Conservation (phyloP, 2,329 filamentous ascomycete genomes). For the Penicillium sp. region DNA sequence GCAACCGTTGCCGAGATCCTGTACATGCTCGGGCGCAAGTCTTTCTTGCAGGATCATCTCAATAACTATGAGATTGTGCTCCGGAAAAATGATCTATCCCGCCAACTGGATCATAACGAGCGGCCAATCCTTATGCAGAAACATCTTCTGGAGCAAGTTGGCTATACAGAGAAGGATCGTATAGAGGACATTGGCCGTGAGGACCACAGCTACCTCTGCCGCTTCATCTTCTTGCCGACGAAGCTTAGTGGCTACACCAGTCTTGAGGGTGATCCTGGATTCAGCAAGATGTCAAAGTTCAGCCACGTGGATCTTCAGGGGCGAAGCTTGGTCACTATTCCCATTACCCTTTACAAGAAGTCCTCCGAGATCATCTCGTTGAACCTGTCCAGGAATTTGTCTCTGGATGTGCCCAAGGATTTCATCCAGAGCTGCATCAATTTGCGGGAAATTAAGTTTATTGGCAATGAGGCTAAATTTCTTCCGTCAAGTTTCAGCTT, state of each 20-base stretch:
- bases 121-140: conserved; percentile 91
- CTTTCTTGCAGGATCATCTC: conserved; percentile 83
- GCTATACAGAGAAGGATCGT: conserved; percentile 82
- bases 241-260: conserved; percentile 79
- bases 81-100: conserved; percentile 85
- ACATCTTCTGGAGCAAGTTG: conserved; percentile 83
- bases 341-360: conserved; percentile 89
- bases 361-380: conserved; percentile 91
- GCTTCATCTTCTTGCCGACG: conserved; percentile 90
- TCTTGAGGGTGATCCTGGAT: conserved; percentile 74
- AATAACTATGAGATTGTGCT: conserved; percentile 96
- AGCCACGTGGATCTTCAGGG: conserved; percentile 91
- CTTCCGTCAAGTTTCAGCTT: conserved; percentile 82
- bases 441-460: conserved; percentile 92
- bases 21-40: conserved; percentile 90
- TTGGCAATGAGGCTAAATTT: conserved; percentile 87
- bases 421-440: conserved; percentile 94
- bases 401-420: conserved; percentile 89
- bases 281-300: conserved; percentile 84
- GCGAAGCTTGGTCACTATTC: conserved; percentile 89
- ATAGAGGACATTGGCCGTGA: conserved; percentile 94
- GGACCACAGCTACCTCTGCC: conserved; percentile 95
- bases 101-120: conserved; percentile 77
- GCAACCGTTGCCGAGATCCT: conserved; percentile 86
- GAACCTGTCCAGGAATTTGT: conserved; percentile 90